Evolutionary conservation across 148 eudicot species (phyloP).

Genomic region (Polygonum aviculare): DNA sequence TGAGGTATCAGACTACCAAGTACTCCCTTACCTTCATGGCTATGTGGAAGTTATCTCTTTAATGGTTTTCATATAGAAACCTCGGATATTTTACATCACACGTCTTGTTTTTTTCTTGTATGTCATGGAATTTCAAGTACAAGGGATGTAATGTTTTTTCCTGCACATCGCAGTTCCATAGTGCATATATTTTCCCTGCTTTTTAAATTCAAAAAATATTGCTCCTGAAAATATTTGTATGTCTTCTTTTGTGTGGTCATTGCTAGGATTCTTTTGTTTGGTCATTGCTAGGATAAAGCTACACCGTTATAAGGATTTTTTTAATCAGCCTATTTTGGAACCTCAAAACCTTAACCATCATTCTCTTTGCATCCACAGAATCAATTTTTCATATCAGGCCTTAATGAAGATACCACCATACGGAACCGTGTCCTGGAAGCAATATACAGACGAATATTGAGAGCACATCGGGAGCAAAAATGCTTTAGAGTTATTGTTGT

Average conservation of each 20-base stretch:
- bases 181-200: too few relatives aligned
- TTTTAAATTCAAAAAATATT: not conserved
- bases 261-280: not conserved
- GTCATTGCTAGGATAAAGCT: not conserved
- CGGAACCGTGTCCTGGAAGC: conserved; percentile 84
- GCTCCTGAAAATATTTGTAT: not conserved
- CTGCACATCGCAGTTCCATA: not conserved
- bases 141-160: too few relatives aligned
- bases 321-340: not conserved
- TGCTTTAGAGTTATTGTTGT: conserved; percentile 83
- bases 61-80: not conserved
- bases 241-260: not conserved
- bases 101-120: not conserved
- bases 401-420: conserved; percentile 65
- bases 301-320: not conserved
- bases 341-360: not conserved
- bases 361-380: conserved; percentile 47
- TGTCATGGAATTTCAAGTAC: too few relatives aligned
- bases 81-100: too few relatives aligned
- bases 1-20: conserved; percentile 45
- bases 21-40: too few relatives aligned
- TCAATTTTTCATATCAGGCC: conserved; percentile 98
- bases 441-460: conserved; percentile 59
- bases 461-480: conserved; percentile 68
- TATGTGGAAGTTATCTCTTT: too few relatives aligned